Conservation (phyloP, 202 grass and related monocot species). For the Zizania palustris region DNA sequence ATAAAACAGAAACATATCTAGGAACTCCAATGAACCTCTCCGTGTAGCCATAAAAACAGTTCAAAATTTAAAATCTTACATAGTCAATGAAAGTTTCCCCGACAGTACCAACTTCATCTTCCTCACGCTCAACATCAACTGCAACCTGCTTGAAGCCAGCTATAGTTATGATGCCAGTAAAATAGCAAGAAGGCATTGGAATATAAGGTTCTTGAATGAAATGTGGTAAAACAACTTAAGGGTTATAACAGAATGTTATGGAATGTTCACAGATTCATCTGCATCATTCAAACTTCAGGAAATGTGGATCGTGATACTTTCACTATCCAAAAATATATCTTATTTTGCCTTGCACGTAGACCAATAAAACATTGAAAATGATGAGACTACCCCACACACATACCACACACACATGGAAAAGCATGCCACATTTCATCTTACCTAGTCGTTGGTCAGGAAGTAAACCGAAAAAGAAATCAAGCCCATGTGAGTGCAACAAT, state of each 20-base stretch:
- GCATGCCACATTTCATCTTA: background rate
- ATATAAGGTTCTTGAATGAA: background rate
- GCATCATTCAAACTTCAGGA: constrained; percentile 16
- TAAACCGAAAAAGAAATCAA: background rate
- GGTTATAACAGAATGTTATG: constrained; percentile 21
- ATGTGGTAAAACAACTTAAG: background rate
- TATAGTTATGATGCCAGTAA: constrained; percentile 21
- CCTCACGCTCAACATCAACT: constrained; percentile 88
- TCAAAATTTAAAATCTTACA: constrained; percentile 51
- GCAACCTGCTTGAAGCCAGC: constrained; percentile 59
- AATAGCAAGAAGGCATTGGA: constrained; percentile 4
- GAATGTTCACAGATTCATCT: background rate
- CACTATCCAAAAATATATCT: background rate
- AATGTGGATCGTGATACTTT: background rate
- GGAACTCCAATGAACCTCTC: constrained; percentile 14
- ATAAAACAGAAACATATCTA: constrained; percentile 2
- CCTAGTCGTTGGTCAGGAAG: background rate
- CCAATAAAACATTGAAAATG: background rate
- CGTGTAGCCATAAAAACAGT: constrained; percentile 15
- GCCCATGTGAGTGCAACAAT: background rate
- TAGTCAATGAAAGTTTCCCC: constrained; percentile 95
- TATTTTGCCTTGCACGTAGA: background rate
- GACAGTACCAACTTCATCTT: constrained; percentile 78
- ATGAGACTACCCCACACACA: background rate
- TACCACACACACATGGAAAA: background rate